A percentile compares a stretch with the other conserved stretches of the same genome.
phyloP scores from a whole-genome alignment of 176 grass and related monocot genomes.

The Avena atlantica region DNA sequence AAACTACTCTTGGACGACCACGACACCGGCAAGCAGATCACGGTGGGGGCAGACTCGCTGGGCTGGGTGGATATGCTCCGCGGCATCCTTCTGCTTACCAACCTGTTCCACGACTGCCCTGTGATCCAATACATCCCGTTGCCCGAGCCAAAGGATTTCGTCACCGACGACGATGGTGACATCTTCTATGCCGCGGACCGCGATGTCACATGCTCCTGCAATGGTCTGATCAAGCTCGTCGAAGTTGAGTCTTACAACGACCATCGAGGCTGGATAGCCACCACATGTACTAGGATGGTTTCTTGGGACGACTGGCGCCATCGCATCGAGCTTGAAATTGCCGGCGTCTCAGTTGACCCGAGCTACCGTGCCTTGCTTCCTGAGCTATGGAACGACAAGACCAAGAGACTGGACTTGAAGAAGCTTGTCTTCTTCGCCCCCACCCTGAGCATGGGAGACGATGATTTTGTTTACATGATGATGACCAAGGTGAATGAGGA shows the following conservation, averaged over 20 bases:
- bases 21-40: background rate
- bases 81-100: background rate
- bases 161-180: background rate
- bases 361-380: background rate
- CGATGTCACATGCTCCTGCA: background rate
- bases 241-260: background rate
- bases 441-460: background rate
- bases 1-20: background rate
- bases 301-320: background rate
- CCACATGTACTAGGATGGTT: background rate
- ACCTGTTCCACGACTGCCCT: background rate
- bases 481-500: background rate
- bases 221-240: background rate
- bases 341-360: background rate
- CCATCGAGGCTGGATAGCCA: background rate
- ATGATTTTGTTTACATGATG: constrained; percentile 13
- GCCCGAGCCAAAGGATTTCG: background rate
- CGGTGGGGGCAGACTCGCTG: background rate
- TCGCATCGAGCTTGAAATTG: background rate
- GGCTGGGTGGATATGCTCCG: background rate
- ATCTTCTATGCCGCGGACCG: background rate
- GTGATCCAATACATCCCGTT: background rate
- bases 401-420: background rate
- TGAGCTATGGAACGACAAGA: background rate
- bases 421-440: background rate